Evolutionary conservation across 73 alveolate species (phyloP), one percentile per base, ranked within the genome.

Genomic region (Diophrys appendiculata): DNA sequence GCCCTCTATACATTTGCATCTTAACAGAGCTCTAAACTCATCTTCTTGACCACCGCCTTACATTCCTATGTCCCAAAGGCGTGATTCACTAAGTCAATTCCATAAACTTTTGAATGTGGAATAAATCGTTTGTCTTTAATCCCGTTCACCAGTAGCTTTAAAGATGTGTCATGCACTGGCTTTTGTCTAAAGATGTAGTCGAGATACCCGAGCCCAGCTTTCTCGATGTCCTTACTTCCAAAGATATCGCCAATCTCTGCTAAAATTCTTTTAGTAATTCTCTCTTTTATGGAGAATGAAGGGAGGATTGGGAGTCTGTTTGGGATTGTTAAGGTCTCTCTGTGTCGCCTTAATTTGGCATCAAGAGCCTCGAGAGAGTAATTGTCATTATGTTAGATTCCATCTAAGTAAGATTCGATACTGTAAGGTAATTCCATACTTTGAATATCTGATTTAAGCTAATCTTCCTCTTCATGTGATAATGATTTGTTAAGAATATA

Each of bases 91-190:
- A 60, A 31, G 54, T 23, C 82, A 2, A 53, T 80, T 1, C 89
- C 89, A 30, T 24, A 80, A 1, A 11, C 43, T 32, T 80, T 80
- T 27, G 89, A 43, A 26, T 80, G 82, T 33, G 83, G 56, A 14
- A 80, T 80, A 33, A 80, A 80, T 71, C 89, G 65, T 14, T 30
- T 67, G 56, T 80, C 89, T 71, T 80, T 80, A 8, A 80, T 71
- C 27, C 72, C 78, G 13, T 33, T 67, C 77, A 71, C 71, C 23
- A 80, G 30, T 33, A 80, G 43, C 11, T 33, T 23, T 25, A 80
- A 33, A 5, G 74, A 34, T 0, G 89, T 43, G 70, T 80, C 89
- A 68, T 80, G 89, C 23, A 80, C 82, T 11, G 54, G 78, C 35
- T 69, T 64, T 13, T 80, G 29, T 33, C 64, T 69, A 35, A 80